Evolutionary conservation across 345 rosid genomes (phyloP), one percentile per base, ranked within the genome.

Genomic region (Salix caprea): DNA sequence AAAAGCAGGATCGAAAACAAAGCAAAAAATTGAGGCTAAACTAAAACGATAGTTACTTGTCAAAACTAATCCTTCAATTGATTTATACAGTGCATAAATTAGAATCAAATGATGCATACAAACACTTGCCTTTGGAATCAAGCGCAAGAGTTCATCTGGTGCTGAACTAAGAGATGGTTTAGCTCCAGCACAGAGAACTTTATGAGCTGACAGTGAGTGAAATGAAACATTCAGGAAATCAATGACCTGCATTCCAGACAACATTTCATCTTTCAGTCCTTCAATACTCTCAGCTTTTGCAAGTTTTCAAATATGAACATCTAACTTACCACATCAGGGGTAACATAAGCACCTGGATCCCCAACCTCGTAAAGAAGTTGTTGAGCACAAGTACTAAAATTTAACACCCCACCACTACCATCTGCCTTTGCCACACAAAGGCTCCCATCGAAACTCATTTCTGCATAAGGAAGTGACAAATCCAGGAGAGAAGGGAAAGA

Each of bases 321-420:
- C 46, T 58, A 48, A 82, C 91, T 83, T 78, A 90, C 98, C 89
- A 91, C 92, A 90, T 94, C 98, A 65, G 98, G 98, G 72, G 95
- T 94, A 77, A 94, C 76, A 84, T 92, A 94, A 75, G 97, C 89
- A 75, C 86, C 82, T 64, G 98, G 98, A 89, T 94, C 91, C 74
- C 91, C 92, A 81, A 92, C 78, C 81, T 92, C 98, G 69, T 94
- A 94, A 26, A 94, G 97, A 80, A 94, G 92, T 77, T 94, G 98
- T 86, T 94, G 86, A 46, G 94, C 89, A 65, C 98, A 94, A 67
- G 95, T 91, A 69, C 86, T 78, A 11, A 85, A 82, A 84, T 89
- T 90, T 76, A 94, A 80, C 81, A 91, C 79, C 52, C 98, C 98
- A 40, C 95, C 92, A 76, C 91, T 94, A 75, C 91, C 87, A 73